Evolutionary conservation across 768 basidiomycete species (phyloP), one percentile per base, ranked within the genome.

Genomic region (Lactarius tabidus): DNA sequence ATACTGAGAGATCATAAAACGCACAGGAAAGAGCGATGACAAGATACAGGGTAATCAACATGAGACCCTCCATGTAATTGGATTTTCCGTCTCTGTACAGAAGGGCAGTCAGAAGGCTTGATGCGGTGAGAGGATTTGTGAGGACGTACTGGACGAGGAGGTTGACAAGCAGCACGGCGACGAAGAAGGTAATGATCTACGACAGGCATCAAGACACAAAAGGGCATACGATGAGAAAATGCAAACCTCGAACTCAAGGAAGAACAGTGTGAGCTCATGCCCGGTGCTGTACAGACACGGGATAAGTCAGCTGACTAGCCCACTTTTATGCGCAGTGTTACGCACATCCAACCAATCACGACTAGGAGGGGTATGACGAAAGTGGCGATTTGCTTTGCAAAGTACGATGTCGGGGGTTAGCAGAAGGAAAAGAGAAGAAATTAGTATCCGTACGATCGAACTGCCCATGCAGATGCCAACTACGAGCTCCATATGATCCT

Each of bases 51-150:
- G 88, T 81, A 61, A 85, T 77, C 58, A 80, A 64, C 91, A 95
- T 90, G 51, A 93, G 74, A 38, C 95, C 95, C 77, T 95, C 94
- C 88, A 96, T 90, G 72, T 93, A 95, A 72, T 95, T 95, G 18
- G 90, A 88, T 71, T 88, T 89, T 53, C 93, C 93, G 67, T 92
- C 89, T 77, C 86, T 84, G 70, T 29, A 52, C 39, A 31, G n/a
- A n/a, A 52, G 18, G 48, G 23, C 63, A 53, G 39, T 59, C 54
- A 60, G 38, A 41, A 41, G 38, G 65, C 18, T 31, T 20, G 35
- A 17, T 55, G 51, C 15, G n/a, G n/a, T n/a, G n/a, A 18, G 48
- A 56, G 43, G 54, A n/a, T n/a, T 52, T 56, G 39, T 67, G 31
- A 39, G 41, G 8, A 81, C 85, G 54, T 65, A 84, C 85, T 87